These are phyloP conservation scores for Alternaria sp. DNA, from an alignment of 2,329 filamentous ascomycete genomes.

Conservation along the genomic window DNA sequence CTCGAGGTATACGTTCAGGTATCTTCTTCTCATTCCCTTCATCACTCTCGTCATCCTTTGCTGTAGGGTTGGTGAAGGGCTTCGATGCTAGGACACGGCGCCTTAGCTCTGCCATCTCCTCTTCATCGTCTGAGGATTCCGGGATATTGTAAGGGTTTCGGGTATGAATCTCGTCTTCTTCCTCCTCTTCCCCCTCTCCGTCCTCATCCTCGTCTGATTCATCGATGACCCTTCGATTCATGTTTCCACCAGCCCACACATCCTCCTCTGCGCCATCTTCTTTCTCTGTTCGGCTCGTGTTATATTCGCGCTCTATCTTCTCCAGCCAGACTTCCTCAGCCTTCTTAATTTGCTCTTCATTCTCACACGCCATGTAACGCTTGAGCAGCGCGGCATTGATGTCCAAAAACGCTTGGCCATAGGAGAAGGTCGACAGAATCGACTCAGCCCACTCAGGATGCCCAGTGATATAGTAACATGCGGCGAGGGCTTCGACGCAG, in stretches of 20 bases:
- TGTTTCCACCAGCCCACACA: slow-evolving; percentile 90
- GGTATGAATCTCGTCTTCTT: slow-evolving; percentile 58
- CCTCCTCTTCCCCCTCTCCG: slow-evolving; percentile 50
- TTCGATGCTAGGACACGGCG: slow-evolving; percentile 91
- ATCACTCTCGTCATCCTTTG: slow-evolving; percentile 32
- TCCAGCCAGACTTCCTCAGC: slow-evolving; percentile 88
- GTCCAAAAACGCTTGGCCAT: slow-evolving; percentile 85
- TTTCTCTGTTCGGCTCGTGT: slow-evolving; percentile 74
- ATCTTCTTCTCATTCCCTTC: slow-evolving; percentile 60
- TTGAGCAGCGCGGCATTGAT: slow-evolving; percentile 87
- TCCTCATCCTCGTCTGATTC: slow-evolving; percentile 58
- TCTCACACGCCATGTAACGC: slow-evolving; percentile 82
- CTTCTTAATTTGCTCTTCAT: slow-evolving; percentile 83
- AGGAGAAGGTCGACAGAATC: slow-evolving; percentile 83
- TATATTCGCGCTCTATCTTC: slow-evolving; percentile 88
- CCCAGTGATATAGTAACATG: slow-evolving; percentile 92
- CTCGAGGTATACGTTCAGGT: slow-evolving; percentile 69
- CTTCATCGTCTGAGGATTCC: slow-evolving; percentile 77
- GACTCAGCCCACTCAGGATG: slow-evolving; percentile 89
- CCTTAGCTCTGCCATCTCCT: slow-evolving; percentile 91
- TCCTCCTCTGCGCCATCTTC: slow-evolving; percentile 69
- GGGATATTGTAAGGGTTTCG: slow-evolving; percentile 79
- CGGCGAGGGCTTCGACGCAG: slow-evolving; percentile 92
- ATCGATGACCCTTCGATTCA: slow-evolving; percentile 69
- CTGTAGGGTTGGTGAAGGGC: slow-evolving; percentile 73